Conservation (phyloP, 2,329 filamentous ascomycete species). For the Trichoderma cornu-damae region DNA sequence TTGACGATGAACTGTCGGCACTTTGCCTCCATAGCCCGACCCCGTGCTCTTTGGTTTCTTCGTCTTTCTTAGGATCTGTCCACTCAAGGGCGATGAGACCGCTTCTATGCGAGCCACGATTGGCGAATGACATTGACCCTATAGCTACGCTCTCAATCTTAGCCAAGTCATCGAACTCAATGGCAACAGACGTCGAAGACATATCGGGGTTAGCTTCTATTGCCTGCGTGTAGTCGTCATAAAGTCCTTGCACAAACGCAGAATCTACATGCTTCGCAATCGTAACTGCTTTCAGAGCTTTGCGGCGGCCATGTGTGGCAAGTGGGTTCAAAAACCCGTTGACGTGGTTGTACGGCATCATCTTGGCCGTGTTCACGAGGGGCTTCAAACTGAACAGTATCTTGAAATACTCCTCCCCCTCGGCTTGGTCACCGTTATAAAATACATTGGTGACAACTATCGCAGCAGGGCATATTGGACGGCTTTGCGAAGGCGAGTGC, state of each 20-base stretch:
- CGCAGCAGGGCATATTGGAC: background rate
- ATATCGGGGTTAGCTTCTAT: slow-evolving; percentile 24
- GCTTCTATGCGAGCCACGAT: background rate
- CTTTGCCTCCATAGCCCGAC: background rate
- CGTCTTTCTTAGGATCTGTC: background rate
- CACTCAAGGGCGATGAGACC: background rate
- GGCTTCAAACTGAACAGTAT: slow-evolving; percentile 34
- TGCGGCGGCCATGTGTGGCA: slow-evolving; percentile 33
- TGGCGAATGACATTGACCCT: slow-evolving; percentile 29
- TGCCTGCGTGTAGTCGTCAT: slow-evolving; percentile 27
- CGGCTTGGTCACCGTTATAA: slow-evolving; percentile 29
- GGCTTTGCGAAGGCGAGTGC: slow-evolving; percentile 31
- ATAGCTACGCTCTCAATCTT: slow-evolving; percentile 26
- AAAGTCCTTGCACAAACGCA: background rate
- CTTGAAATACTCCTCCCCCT: slow-evolving; percentile 34
- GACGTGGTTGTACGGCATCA: slow-evolving; percentile 37
- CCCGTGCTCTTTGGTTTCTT: slow-evolving; percentile 9
- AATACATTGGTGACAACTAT: slow-evolving; percentile 19
- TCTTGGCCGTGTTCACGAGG: slow-evolving; percentile 31
- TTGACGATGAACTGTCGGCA: background rate
- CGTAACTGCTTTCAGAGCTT: slow-evolving; percentile 38
- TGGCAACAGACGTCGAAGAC: slow-evolving; percentile 26
- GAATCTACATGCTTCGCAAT: slow-evolving; percentile 37
- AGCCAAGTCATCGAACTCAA: slow-evolving; percentile 39
- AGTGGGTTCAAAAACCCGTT: slow-evolving; percentile 32